Evolutionary conservation across 345 rosid species (phyloP).

Genomic region (Nephelium lappaceum): DNA sequence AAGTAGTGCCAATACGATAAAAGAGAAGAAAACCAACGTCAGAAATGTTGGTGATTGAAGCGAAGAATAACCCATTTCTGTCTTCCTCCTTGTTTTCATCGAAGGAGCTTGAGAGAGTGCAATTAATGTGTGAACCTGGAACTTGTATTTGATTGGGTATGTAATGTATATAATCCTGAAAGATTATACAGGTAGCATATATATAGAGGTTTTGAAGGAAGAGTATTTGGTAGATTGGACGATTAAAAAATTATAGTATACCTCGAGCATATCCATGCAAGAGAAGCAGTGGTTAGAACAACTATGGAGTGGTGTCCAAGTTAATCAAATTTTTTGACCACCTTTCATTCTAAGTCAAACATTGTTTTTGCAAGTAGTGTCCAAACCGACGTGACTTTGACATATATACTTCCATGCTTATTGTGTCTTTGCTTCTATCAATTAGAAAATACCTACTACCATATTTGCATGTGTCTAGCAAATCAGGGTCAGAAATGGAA

Average conservation of each 20-base stretch:
- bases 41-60: slow-evolving; percentile 30
- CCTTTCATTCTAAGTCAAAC: slow-evolving; percentile 46
- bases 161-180: slow-evolving; percentile 9
- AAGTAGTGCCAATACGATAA: slow-evolving; percentile 25
- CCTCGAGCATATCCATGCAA: not conserved
- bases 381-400: not conserved
- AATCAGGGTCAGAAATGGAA: too few relatives aligned
- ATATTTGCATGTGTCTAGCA: too few relatives aligned
- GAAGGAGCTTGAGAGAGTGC: not conserved
- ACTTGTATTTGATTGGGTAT: not conserved
- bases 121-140: not conserved
- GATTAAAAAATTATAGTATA: not conserved
- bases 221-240: slow-evolving; percentile 28
- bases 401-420: not conserved
- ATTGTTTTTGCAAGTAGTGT: not conserved
- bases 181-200: slow-evolving; percentile 21
- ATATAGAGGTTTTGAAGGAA: slow-evolving; percentile 25
- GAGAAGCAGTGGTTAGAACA: slow-evolving; percentile 61
- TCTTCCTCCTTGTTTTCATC: slow-evolving; percentile 11
- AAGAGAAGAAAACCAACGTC: not conserved
- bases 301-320: slow-evolving; percentile 82
- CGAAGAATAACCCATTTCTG: slow-evolving; percentile 33
- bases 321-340: slow-evolving; percentile 49
- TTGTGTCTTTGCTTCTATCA: too few relatives aligned
- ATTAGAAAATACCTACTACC: too few relatives aligned